Evolutionary conservation across 192 early-diverging fungal genomes (phyloP).

Genomic region (Blastocladiella britannica): DNA sequence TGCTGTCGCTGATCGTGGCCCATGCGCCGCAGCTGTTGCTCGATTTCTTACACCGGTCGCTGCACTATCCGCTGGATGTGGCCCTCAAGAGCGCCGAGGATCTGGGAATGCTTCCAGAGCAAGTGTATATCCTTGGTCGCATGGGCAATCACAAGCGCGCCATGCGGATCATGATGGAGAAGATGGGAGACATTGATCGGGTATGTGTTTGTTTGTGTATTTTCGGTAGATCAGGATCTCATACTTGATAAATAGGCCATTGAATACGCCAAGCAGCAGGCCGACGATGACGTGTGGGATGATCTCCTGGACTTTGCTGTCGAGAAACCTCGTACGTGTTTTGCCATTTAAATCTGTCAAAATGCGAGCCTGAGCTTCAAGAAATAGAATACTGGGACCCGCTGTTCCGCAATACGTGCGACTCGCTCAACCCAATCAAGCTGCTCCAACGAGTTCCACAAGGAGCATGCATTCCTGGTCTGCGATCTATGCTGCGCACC

Average conservation of each 20-base stretch:
- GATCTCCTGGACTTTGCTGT: background rate
- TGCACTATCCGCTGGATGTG: background rate
- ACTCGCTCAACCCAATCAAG: background rate
- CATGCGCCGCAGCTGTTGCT: background rate
- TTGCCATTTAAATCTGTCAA: background rate
- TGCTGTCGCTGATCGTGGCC: background rate
- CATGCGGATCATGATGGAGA: background rate
- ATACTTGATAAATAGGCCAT: no score
- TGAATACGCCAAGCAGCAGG: background rate
- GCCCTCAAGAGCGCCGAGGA: background rate
- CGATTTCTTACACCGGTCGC: background rate
- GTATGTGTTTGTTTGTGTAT: no score
- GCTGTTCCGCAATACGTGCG: background rate
- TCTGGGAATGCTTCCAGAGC: background rate
- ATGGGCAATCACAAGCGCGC: background rate
- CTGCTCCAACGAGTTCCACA: background rate
- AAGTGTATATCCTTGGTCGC: background rate
- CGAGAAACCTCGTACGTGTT: background rate
- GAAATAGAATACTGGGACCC: background rate
- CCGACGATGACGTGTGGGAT: background rate
- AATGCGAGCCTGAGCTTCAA: background rate
- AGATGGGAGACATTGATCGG: background rate
- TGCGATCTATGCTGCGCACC: background rate
- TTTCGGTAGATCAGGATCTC: no score
- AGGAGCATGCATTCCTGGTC: background rate